A percentile compares a stretch with the other conserved stretches of the same genome.
These are phyloP conservation scores for Aureobasidium sp. DNA, from an alignment of 2,329 filamentous ascomycete genomes.

Conservation along the genomic window DNA sequence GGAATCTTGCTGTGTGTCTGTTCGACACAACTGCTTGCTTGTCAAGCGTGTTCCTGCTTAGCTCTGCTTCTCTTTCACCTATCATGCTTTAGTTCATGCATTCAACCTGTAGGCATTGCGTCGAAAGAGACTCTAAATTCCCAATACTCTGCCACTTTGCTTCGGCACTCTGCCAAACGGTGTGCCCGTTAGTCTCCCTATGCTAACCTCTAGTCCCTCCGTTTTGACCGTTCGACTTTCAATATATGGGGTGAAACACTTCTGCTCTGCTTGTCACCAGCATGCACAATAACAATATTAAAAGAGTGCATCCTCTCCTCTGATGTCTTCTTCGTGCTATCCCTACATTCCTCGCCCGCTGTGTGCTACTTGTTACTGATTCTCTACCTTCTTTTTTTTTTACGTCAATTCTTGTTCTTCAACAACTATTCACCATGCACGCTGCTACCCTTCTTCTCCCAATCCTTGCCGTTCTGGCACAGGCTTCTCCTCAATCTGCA, in stretches of 20 bases:
- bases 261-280: background rate
- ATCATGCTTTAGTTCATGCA: background rate
- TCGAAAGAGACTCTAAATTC: background rate
- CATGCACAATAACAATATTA: background rate
- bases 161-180: background rate
- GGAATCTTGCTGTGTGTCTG: background rate
- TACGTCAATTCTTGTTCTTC: background rate
- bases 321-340: background rate
- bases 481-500: constrained; percentile 1
- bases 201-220: background rate
- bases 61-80: background rate
- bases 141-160: background rate
- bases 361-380: background rate
- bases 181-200: background rate
- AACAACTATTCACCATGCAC: constrained; percentile 2
- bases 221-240: constrained; percentile 6
- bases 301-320: background rate
- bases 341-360: background rate
- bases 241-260: background rate
- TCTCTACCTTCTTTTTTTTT: background rate
- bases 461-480: constrained; percentile 9
- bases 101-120: background rate
- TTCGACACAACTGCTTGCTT: background rate
- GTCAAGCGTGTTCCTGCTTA: too few species aligned
- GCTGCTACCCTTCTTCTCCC: constrained; percentile 1